Evolutionary conservation across 2,329 filamentous ascomycete genomes (phyloP).

Genomic region (Penicillium expansum): DNA sequence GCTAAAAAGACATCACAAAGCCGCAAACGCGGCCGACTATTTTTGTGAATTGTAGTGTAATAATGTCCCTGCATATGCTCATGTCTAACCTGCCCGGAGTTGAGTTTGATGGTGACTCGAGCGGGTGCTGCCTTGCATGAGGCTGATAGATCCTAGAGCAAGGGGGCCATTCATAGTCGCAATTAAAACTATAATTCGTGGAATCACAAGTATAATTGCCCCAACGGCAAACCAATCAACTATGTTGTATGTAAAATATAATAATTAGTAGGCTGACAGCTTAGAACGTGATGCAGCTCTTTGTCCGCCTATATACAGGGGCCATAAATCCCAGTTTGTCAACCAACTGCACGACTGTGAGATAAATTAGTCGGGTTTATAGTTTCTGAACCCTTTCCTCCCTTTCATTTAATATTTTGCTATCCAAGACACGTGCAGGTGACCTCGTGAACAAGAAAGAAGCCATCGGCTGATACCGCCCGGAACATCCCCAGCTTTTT

Average conservation of each 20-base stretch:
- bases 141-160: not conserved
- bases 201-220: not conserved
- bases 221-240: not conserved
- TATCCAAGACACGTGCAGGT: not conserved
- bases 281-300: not conserved
- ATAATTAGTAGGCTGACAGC: not conserved
- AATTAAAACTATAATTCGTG: not conserved
- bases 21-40: too few species aligned
- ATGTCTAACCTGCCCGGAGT: not conserved
- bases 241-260: too few species aligned
- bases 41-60: too few species aligned
- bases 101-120: conserved; percentile 1
- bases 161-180: not conserved
- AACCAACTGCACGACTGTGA: not conserved
- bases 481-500: not conserved
- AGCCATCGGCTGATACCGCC: conserved; percentile 1
- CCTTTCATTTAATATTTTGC: not conserved
- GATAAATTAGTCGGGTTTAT: not conserved
- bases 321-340: conserved; percentile 1
- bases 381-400: not conserved
- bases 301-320: not conserved
- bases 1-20: too few species aligned
- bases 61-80: not conserved
- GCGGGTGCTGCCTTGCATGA: conserved; percentile 7
- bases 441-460: not conserved